Percentiles rank a stretch among this genome's conserved stretches.
Evolutionary conservation across 352 stramenopile genomes (phyloP).

Genomic region (Pythium periplocum): DNA sequence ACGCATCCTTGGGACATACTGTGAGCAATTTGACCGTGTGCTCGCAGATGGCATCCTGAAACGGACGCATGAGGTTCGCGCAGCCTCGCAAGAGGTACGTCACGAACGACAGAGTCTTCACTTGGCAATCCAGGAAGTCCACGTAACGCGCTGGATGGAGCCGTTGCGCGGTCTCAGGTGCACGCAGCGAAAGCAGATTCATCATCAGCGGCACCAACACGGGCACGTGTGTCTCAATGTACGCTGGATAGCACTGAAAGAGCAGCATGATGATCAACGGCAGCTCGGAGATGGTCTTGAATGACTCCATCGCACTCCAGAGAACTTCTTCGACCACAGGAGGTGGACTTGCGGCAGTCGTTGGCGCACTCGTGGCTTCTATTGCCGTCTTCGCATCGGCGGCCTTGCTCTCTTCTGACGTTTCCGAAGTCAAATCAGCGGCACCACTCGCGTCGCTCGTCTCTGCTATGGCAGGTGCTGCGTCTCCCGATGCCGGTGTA

Average conservation of each 20-base stretch:
- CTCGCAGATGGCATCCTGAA: conserved; percentile 92
- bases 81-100: conserved; percentile 95
- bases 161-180: conserved; percentile 51
- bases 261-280: conserved; percentile 98
- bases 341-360: neutral
- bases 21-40: conserved; percentile 94
- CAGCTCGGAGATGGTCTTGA: conserved; percentile 95
- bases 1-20: conserved; percentile 93
- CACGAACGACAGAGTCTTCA: conserved; percentile 98
- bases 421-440: no score
- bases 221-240: conserved; percentile 94
- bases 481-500: neutral
- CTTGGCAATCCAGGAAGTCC: conserved; percentile 94
- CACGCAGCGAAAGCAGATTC: conserved; percentile 85
- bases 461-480: neutral
- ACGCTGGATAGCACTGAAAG: conserved; percentile 97
- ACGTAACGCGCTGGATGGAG: conserved; percentile 68
- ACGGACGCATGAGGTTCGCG: conserved; percentile 90
- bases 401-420: no score
- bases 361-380: conserved; percentile 2
- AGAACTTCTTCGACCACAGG: conserved; percentile 32
- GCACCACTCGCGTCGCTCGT: neutral
- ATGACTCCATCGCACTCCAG: conserved; percentile 86
- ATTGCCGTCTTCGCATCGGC: neutral
- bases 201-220: conserved; percentile 97